Evolutionary conservation across 2,329 filamentous ascomycete genomes (phyloP).

Genomic region (Allantophomopsis cytisporea): DNA sequence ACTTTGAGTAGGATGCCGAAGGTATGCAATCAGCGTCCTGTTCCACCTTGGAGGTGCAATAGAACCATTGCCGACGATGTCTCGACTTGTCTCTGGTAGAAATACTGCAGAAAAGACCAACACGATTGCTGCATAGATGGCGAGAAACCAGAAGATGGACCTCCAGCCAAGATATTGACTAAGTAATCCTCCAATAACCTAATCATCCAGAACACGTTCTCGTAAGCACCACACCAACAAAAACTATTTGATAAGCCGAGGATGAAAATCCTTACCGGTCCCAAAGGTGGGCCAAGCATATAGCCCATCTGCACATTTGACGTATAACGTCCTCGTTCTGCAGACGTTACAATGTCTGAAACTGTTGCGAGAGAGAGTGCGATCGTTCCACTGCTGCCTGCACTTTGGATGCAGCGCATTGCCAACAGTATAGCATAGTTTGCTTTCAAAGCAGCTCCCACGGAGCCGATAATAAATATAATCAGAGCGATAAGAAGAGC

Average conservation of each 20-base stretch:
- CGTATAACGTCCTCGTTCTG: conserved; percentile 52
- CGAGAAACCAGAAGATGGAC: conserved; percentile 35
- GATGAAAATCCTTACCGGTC: conserved; percentile 29
- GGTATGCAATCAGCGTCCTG: background rate
- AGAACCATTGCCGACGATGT: conserved; percentile 6
- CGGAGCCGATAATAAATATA: conserved; percentile 38
- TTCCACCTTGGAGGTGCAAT: background rate
- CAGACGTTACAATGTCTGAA: conserved; percentile 46
- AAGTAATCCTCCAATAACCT: conserved; percentile 31
- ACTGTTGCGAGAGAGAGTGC: conserved; percentile 45
- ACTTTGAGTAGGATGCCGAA: background rate
- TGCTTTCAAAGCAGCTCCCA: conserved; percentile 34
- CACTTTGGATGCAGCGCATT: conserved; percentile 40
- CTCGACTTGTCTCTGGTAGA: conserved; percentile 4
- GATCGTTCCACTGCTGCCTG: conserved; percentile 45
- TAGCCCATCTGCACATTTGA: conserved; percentile 30
- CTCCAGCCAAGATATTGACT: conserved; percentile 31
- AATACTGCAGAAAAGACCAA: conserved; percentile 23
- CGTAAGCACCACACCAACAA: no score
- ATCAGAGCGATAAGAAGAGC: conserved; percentile 37
- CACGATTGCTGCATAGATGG: conserved; percentile 22
- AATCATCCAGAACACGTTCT: no score
- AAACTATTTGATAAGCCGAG: no score
- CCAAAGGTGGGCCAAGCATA: conserved; percentile 27
- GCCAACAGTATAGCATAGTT: conserved; percentile 35